A percentile compares a stretch with the other conserved stretches of the same genome.
Evolutionary conservation across 257 asterid species (phyloP).

Genomic region (Scutellaria baicalensis): DNA sequence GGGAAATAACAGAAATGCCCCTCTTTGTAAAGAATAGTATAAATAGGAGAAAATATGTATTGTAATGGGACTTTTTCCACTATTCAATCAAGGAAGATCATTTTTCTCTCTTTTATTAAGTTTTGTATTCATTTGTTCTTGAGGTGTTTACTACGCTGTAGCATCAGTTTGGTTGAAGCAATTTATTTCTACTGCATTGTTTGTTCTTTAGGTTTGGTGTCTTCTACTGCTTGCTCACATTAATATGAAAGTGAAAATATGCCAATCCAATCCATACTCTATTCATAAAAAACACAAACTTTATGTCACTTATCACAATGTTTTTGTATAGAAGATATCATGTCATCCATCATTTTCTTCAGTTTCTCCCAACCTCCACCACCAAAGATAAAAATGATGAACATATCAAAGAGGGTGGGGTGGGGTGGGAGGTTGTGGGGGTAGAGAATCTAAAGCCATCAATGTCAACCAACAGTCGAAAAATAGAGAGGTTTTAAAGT

Average conservation of each 20-base stretch:
- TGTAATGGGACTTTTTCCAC: too few species aligned
- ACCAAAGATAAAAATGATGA: constrained; percentile 22
- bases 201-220: too few species aligned
- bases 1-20: too few species aligned
- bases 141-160: too few species aligned
- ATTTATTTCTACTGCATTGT: too few species aligned
- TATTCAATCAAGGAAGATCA: too few species aligned
- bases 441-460: constrained; percentile 21
- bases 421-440: constrained; percentile 9
- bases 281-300: constrained; percentile 11
- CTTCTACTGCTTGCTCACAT: neutral
- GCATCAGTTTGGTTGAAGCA: too few species aligned
- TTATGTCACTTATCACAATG: constrained; percentile 32
- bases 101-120: too few species aligned
- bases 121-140: too few species aligned
- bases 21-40: too few species aligned
- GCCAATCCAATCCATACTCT: constrained; percentile 19
- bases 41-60: too few species aligned
- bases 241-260: constrained; percentile 7
- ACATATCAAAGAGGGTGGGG: neutral
- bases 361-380: constrained; percentile 34
- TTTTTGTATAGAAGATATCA: constrained; percentile 20
- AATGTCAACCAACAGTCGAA: constrained; percentile 23
- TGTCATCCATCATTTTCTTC: constrained; percentile 40
- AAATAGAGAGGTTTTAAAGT: constrained; percentile 15